A percentile compares a stretch with the other conserved stretches of the same genome.
Conservation (phyloP, 176 grass and related monocot species). For the Avena atlantica region DNA sequence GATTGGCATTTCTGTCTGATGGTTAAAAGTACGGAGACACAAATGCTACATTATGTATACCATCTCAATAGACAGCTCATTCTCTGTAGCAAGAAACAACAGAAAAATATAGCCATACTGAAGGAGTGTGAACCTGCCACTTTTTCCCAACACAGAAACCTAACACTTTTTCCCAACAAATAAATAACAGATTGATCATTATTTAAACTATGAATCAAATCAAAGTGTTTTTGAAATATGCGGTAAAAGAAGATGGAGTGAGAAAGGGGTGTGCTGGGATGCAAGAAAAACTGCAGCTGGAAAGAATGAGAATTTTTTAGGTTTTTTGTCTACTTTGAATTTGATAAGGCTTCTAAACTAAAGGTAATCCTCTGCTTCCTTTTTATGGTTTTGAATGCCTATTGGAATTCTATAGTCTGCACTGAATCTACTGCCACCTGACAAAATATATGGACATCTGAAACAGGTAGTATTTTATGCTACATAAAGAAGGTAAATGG, state of each 20-base stretch:
- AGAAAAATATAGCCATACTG: too few relatives aligned
- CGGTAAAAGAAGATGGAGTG: not conserved
- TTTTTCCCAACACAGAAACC: too few relatives aligned
- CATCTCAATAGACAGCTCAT: too few relatives aligned
- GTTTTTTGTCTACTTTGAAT: not conserved
- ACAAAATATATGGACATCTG: not conserved
- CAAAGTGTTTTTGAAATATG: conserved; percentile 19
- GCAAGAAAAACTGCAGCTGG: conserved; percentile 1
- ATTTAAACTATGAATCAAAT: conserved; percentile 6
- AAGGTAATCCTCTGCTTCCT: not conserved
- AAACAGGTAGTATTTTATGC: not conserved
- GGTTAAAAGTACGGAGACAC: too few relatives aligned
- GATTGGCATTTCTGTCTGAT: too few relatives aligned
- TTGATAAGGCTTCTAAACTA: not conserved
- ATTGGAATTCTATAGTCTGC: conserved; percentile 9
- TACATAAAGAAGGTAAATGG: not conserved
- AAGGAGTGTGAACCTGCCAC: too few relatives aligned
- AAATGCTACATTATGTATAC: too few relatives aligned
- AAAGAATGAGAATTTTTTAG: not conserved
- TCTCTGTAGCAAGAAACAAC: too few relatives aligned
- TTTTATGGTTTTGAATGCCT: not conserved
- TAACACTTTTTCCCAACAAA: too few relatives aligned
- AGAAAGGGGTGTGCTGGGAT: not conserved
- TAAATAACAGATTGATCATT: too few relatives aligned
- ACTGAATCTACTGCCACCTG: conserved; percentile 1